Conservation (phyloP, 768 basidiomycete species). For the Podaxis carcinomalis region DNA sequence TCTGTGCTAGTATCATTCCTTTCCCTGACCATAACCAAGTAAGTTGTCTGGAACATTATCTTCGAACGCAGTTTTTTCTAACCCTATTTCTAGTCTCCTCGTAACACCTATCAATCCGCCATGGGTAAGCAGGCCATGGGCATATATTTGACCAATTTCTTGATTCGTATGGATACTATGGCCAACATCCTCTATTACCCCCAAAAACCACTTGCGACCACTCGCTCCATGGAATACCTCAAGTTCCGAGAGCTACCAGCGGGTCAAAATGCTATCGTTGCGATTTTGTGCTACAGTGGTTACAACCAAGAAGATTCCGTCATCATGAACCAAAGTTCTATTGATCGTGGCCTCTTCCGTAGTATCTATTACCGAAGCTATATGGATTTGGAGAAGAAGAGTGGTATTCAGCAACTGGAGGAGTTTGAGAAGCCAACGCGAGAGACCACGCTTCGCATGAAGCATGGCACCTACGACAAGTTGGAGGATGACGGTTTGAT, state of each 20-base stretch:
- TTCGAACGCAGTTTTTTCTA: background rate
- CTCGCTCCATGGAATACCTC: conserved; percentile 98
- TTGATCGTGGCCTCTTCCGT: conserved; percentile 96
- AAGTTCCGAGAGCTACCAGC: conserved; percentile 98
- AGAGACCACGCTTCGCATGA: conserved; percentile 92
- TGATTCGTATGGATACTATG: conserved; percentile 99
- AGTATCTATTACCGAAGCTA: conserved; percentile 99
- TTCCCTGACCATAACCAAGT: conserved; percentile 99
- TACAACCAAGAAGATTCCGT: conserved; percentile 99
- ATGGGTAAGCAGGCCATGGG: conserved; percentile 99
- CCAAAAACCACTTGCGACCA: conserved; percentile 97
- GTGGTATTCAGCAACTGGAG: conserved; percentile 86
- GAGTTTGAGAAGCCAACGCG: conserved; percentile 96
- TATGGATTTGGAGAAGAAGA: conserved; percentile 98
- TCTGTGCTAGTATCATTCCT: conserved; percentile 98
- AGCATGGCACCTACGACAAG: conserved; percentile 98
- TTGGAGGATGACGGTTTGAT: conserved; percentile 95
- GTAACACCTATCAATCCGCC: conserved; percentile 99
- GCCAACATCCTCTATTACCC: conserved; percentile 99
- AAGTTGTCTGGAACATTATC: conserved; percentile 19
- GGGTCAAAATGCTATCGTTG: conserved; percentile 98
- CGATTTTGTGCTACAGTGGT: conserved; percentile 97
- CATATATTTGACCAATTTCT: conserved; percentile 96
- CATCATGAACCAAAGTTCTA: conserved; percentile 99
- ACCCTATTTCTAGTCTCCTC: conserved; percentile 69